Evolutionary conservation across 2,329 filamentous ascomycete genomes (phyloP), one percentile per base, ranked within the genome.

Genomic region (Scorias spongiosa): DNA sequence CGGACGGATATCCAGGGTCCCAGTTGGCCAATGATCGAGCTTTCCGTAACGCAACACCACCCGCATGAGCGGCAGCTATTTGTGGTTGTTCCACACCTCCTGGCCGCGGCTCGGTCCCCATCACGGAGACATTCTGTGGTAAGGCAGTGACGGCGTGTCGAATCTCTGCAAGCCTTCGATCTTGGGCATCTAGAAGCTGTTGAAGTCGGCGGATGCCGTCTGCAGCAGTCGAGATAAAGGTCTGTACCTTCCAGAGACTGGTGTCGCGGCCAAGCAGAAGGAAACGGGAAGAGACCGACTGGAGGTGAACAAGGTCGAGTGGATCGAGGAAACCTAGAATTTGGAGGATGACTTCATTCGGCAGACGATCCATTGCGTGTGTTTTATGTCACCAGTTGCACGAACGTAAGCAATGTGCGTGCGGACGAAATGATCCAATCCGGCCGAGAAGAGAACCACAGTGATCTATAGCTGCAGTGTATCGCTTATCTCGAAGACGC

Each of bases 1-100:
- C 87, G 4, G 64, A 66, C 0, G 78, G 75, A 49, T 81, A 86
- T 0, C 76, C 76, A 1, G 84, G 84, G 52, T 94, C 85, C 87
- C 87, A 94, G 52, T 85, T 85, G 4, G 80, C 79, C 56, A 83
- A 67, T 45, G 84, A 73, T 41, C 78, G 72, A 17, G 66, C 63
- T 8, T 51, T 46, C 38, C 54, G 55, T 5, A 43, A 40, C 26
- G 46, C 45, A 11, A 51, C 53, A 17, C 50, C 46, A 10, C 42
- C 45, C 5, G 32, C 44, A 20, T 51, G 44, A 38, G 54, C 51
- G n/a, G 32, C 38, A 2, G 48, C 46, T 20, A 49, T 46, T 10
- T 46, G 38, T 10, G 40, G 41, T 18, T 52, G 45, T 6, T 41
- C 10, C 30, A 43, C 49, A 14, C 47, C 51, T 32, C 48, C 30